Conservation (phyloP, 2,329 filamentous ascomycete species). For the Talaromyces sp. region DNA sequence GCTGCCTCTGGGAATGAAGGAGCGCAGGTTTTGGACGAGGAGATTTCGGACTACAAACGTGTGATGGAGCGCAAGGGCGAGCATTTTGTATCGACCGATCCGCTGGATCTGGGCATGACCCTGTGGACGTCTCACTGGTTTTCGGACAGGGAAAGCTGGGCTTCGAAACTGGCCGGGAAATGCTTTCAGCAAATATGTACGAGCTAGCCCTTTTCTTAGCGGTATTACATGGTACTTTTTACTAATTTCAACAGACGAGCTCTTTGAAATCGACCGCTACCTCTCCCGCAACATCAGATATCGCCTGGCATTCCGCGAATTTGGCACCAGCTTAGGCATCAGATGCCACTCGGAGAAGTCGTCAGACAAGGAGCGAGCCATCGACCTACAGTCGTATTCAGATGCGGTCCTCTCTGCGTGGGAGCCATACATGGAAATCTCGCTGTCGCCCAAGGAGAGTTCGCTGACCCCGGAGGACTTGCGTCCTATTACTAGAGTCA, state of each 20-base stretch:
- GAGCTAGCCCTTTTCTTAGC: background rate
- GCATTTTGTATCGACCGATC: conserved; percentile 44
- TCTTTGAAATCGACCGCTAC: conserved; percentile 32
- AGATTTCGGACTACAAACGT: conserved; percentile 50
- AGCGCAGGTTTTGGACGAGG: conserved; percentile 34
- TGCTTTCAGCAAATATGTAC: conserved; percentile 36
- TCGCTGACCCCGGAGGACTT: conserved; percentile 35
- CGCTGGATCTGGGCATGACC: conserved; percentile 56
- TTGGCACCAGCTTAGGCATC: conserved; percentile 49
- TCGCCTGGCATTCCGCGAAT: conserved; percentile 51
- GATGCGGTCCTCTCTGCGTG: conserved; percentile 33
- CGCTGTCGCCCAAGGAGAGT: conserved; percentile 22
- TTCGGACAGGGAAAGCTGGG: conserved; percentile 45
- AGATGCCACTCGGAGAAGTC: conserved; percentile 33
- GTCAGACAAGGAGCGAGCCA: conserved; percentile 28
- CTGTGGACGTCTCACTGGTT: conserved; percentile 54
- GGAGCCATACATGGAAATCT: conserved; percentile 35
- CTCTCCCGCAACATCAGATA: conserved; percentile 29
- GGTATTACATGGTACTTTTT: background rate
- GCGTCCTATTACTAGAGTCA: conserved; percentile 51
- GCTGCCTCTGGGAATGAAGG: conserved; percentile 17
- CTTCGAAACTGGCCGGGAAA: conserved; percentile 30
- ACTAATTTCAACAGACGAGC: conserved; percentile 21
- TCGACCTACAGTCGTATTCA: conserved; percentile 26
- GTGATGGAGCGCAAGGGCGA: conserved; percentile 44